Evolutionary conservation across 495 filamentous ascomycete species (phyloP).

Genomic region (Letharia lupina): DNA sequence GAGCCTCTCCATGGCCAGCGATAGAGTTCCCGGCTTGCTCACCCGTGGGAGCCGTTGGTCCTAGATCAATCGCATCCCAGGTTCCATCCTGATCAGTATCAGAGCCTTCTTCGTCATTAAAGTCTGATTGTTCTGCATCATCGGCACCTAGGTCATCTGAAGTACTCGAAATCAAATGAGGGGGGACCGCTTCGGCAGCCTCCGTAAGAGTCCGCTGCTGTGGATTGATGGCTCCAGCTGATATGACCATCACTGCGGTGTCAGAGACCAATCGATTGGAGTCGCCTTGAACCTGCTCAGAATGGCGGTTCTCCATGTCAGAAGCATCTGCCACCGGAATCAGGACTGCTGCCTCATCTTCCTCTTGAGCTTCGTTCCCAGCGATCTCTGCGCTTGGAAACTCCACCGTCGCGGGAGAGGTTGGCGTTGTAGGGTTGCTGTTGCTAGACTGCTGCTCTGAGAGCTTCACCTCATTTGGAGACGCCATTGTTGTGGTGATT

Average conservation of each 20-base stretch:
- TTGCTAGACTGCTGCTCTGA: not conserved
- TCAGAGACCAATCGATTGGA: not conserved
- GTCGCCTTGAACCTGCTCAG: not conserved
- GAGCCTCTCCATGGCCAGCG: too few species aligned
- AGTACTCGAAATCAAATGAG: not conserved
- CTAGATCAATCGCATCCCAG: too few species aligned
- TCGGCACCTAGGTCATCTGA: not conserved
- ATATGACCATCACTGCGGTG: not conserved
- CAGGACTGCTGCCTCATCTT: not conserved
- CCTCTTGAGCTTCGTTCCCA: not conserved
- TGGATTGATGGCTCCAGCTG: not conserved
- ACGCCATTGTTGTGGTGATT: not conserved
- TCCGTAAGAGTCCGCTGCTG: not conserved
- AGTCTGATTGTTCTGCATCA: not conserved
- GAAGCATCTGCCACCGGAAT: not conserved
- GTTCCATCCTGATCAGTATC: not conserved
- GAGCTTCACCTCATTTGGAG: not conserved
- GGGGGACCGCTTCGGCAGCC: not conserved
- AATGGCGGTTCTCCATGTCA: not conserved
- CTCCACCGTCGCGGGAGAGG: not conserved
- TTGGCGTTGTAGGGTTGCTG: not conserved
- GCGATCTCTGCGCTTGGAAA: not conserved
- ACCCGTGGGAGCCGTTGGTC: too few species aligned
- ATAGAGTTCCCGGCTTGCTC: too few species aligned
- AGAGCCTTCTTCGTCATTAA: not conserved